phyloP scores from a whole-genome alignment of 805 yeast genomes.

The Huiozyma sinensis region DNA sequence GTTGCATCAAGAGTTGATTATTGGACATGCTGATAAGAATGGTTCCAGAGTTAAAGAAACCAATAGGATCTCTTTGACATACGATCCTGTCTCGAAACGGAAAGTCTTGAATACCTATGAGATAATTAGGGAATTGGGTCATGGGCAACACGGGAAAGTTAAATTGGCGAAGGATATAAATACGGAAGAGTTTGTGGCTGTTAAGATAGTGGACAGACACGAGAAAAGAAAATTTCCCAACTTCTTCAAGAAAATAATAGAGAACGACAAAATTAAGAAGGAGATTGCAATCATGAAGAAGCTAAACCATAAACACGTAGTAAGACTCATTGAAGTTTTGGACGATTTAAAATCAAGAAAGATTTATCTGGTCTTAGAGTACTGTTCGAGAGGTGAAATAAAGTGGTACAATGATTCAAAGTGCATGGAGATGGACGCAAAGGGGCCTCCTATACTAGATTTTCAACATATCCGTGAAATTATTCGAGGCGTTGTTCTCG shows the following conservation, averaged over 20 bases:
- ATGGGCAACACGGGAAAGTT: constrained; percentile 98
- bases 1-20: constrained; percentile 25
- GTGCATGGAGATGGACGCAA: constrained; percentile 33
- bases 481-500: constrained; percentile 75
- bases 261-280: constrained; percentile 70
- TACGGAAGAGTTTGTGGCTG: constrained; percentile 64
- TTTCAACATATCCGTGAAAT: constrained; percentile 58
- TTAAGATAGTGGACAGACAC: constrained; percentile 79
- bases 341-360: constrained; percentile 80
- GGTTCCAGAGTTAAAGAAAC: constrained; percentile 64
- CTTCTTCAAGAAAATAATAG: constrained; percentile 26
- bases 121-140: constrained; percentile 75
- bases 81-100: constrained; percentile 77
- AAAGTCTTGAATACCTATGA: constrained; percentile 86
- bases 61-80: constrained; percentile 65
- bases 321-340: constrained; percentile 71
- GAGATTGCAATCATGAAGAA: constrained; percentile 94
- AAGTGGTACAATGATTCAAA: constrained; percentile 46
- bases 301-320: constrained; percentile 87
- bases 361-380: constrained; percentile 83
- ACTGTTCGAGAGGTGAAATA: constrained; percentile 84
- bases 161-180: constrained; percentile 74
- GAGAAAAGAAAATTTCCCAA: constrained; percentile 21
- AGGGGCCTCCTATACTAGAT: constrained; percentile 57
- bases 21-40: background rate